Conservation (phyloP, 345 rosid species). For the Psidium guajava region DNA sequence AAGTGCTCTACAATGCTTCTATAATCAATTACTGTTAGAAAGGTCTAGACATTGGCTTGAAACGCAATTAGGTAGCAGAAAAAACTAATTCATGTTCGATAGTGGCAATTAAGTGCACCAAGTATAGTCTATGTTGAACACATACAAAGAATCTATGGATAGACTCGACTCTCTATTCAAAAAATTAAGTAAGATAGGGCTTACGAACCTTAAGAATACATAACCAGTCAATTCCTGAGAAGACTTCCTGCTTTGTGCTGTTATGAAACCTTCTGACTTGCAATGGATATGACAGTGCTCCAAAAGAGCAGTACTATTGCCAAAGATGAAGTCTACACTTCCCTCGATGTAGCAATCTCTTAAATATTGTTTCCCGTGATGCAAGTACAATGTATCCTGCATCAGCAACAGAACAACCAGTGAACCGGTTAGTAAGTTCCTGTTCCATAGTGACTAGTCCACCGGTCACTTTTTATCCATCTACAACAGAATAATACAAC, state of each 20-base stretch:
- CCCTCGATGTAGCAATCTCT: slow-evolving; percentile 91
- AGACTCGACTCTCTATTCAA: neutral
- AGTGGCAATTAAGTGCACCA: neutral
- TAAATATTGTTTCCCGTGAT: slow-evolving; percentile 86
- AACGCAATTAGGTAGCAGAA: neutral
- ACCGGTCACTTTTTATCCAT: neutral
- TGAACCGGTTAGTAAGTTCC: neutral
- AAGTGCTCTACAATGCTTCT: too few species aligned
- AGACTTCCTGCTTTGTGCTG: slow-evolving; percentile 95
- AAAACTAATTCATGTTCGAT: neutral
- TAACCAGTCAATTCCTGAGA: slow-evolving; percentile 91
- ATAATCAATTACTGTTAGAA: neutral
- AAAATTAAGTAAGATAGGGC: neutral
- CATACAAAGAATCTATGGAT: neutral
- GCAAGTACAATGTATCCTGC: slow-evolving; percentile 95
- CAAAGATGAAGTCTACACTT: slow-evolving; percentile 89
- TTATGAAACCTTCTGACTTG: slow-evolving; percentile 75
- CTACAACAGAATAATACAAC: neutral
- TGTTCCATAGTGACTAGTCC: neutral
- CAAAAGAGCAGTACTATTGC: slow-evolving; percentile 86
- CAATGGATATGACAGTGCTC: slow-evolving; percentile 98
- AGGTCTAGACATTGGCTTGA: neutral
- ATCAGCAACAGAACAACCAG: neutral
- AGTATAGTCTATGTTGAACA: neutral
- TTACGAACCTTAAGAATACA: slow-evolving; percentile 58